A percentile compares a stretch with the other conserved stretches of the same genome.
phyloP scores from a whole-genome alignment of 441 rosid genomes.

The Biscutella laevigata region DNA sequence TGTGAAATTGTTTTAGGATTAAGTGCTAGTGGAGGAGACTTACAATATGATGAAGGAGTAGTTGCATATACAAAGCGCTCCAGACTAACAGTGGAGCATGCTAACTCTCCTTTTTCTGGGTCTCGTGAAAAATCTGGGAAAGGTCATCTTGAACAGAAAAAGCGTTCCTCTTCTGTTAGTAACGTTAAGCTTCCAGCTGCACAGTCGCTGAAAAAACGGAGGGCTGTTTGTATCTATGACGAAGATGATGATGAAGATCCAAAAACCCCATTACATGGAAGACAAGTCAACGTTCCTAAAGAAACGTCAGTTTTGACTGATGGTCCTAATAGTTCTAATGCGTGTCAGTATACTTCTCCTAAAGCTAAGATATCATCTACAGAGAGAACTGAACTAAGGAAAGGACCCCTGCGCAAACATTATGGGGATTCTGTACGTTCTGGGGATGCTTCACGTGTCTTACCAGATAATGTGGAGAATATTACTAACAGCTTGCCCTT shows the following conservation, averaged over 20 bases:
- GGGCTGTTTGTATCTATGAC: slow-evolving; percentile 64
- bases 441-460: slow-evolving; percentile 31
- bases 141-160: slow-evolving; percentile 16
- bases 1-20: slow-evolving; percentile 37
- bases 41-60: slow-evolving; percentile 51
- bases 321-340: slow-evolving; percentile 29
- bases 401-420: slow-evolving; percentile 28
- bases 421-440: slow-evolving; percentile 31
- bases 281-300: slow-evolving; percentile 32
- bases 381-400: slow-evolving; percentile 35
- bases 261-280: slow-evolving; percentile 93
- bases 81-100: slow-evolving; percentile 51
- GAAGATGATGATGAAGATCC: slow-evolving; percentile 71
- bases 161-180: slow-evolving; percentile 1
- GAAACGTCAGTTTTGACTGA: slow-evolving; percentile 29
- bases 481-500: slow-evolving; percentile 30
- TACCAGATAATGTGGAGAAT: slow-evolving; percentile 26
- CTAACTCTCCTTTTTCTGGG: slow-evolving; percentile 36
- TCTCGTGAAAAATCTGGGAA: slow-evolving; percentile 41
- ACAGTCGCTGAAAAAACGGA: slow-evolving; percentile 57
- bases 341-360: slow-evolving; percentile 23
- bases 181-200: slow-evolving; percentile 31
- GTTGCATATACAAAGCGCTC: slow-evolving; percentile 54
- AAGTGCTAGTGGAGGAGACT: slow-evolving; percentile 32
- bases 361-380: slow-evolving; percentile 29